These are phyloP conservation scores for Pycnococcus provasolii DNA, from an alignment of 139 green algal genomes.

Conservation along the genomic window DNA sequence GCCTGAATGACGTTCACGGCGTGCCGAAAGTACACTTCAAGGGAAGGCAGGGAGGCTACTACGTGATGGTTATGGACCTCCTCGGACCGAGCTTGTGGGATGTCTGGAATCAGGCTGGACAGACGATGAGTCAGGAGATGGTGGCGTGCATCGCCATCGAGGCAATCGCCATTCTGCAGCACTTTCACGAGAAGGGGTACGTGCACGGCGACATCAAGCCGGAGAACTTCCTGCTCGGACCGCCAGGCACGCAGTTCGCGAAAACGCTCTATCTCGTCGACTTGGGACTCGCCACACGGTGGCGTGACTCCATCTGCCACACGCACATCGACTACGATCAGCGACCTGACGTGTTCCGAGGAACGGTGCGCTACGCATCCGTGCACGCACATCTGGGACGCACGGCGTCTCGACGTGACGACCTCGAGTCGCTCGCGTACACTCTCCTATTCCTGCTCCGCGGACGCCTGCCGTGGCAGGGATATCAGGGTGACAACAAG, in stretches of 20 bases:
- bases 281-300: constrained; percentile 81
- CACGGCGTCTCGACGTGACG: constrained; percentile 83
- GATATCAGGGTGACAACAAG: constrained; percentile 98
- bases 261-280: constrained; percentile 96
- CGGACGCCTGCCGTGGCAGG: constrained; percentile 80
- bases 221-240: constrained; percentile 96
- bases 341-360: constrained; percentile 92
- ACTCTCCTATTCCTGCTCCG: constrained; percentile 96
- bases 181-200: constrained; percentile 90
- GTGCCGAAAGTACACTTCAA: constrained; percentile 95
- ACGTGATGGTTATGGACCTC: constrained; percentile 99
- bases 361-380: constrained; percentile 92
- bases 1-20: constrained; percentile 34
- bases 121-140: constrained; percentile 97
- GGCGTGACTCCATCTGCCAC: constrained; percentile 70
- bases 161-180: constrained; percentile 90
- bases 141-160: constrained; percentile 96
- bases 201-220: constrained; percentile 98
- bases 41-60: constrained; percentile 90
- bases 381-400: constrained; percentile 95
- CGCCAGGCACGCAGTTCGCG: constrained; percentile 60
- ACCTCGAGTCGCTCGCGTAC: constrained; percentile 96
- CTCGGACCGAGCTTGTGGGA: constrained; percentile 95
- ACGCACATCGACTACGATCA: constrained; percentile 99
- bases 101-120: constrained; percentile 85